phyloP scores from a whole-genome alignment of 805 yeast species.

The Pichia nakasei region DNA sequence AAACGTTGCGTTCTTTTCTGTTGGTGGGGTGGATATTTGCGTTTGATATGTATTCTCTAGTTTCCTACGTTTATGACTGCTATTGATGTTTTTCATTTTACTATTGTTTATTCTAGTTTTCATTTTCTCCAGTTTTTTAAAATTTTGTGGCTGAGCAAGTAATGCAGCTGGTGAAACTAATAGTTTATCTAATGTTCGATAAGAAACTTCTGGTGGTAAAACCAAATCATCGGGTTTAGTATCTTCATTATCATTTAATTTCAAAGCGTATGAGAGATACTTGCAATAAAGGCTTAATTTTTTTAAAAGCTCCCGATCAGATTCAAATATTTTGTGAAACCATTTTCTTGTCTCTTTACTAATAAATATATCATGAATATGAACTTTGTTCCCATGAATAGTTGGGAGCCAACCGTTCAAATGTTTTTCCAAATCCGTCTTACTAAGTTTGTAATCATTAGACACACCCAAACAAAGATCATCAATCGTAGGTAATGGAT shows the following conservation, averaged over 20 bases:
- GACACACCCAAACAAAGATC: constrained; percentile 12
- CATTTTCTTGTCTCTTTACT: constrained; percentile 10
- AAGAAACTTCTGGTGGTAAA: neutral
- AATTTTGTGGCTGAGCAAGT: constrained; percentile 5
- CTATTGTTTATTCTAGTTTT: constrained; percentile 1
- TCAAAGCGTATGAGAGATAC: neutral
- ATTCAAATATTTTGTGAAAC: constrained; percentile 3
- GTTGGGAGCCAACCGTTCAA: constrained; percentile 12
- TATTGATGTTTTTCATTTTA: neutral
- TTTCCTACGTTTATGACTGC: neutral
- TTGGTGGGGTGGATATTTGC: constrained; percentile 4
- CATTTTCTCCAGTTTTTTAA: constrained; percentile 4
- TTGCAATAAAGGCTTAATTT: constrained; percentile 1
- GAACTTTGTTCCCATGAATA: constrained; percentile 16
- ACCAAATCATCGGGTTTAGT: neutral
- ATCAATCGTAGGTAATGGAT: constrained; percentile 2
- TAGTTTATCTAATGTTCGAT: constrained; percentile 1
- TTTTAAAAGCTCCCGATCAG: constrained; percentile 2
- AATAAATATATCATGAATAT: constrained; percentile 25
- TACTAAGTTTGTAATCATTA: neutral
- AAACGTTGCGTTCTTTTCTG: neutral
- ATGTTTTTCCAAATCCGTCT: neutral
- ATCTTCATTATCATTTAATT: neutral
- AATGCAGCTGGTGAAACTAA: constrained; percentile 6
- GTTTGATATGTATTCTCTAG: neutral